Conservation (phyloP, 2,329 filamentous ascomycete genomes). For the Ophiostoma tasmaniense region DNA sequence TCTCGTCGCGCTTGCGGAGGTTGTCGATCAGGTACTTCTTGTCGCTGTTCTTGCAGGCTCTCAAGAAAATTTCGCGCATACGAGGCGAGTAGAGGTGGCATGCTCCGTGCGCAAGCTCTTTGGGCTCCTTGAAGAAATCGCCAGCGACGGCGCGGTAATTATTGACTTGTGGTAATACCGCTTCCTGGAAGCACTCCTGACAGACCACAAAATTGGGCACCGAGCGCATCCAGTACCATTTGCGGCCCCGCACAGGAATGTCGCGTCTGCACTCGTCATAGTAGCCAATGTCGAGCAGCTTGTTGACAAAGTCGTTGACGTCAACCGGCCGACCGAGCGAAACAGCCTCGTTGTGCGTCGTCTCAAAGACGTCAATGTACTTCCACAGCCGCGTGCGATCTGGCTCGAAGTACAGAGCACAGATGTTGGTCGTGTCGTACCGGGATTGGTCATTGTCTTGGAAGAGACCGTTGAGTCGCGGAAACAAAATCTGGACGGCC, state of each 20-base stretch:
- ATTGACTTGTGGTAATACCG: conserved; percentile 59
- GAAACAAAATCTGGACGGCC: conserved; percentile 64
- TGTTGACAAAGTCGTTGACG: conserved; percentile 52
- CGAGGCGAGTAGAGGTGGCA: conserved; percentile 76
- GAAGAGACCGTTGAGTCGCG: conserved; percentile 61
- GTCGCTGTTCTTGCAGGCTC: conserved; percentile 59
- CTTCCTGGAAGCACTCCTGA: conserved; percentile 74
- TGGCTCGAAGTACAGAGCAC: conserved; percentile 56
- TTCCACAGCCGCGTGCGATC: conserved; percentile 47
- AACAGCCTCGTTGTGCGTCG: conserved; percentile 43
- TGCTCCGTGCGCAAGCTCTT: conserved; percentile 41
- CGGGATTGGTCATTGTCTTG: conserved; percentile 40
- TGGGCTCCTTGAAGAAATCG: conserved; percentile 55
- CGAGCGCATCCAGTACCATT: conserved; percentile 71
- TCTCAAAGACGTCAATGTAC: conserved; percentile 55
- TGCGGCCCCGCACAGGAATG: conserved; percentile 49
- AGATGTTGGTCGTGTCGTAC: conserved; percentile 46
- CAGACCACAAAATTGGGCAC: conserved; percentile 77
- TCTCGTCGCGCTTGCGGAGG: conserved; percentile 49
- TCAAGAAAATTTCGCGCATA: conserved; percentile 66
- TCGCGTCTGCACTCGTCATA: conserved; percentile 58
- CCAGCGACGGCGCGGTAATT: conserved; percentile 45
- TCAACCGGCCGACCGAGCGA: conserved; percentile 42
- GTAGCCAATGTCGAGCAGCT: conserved; percentile 50
- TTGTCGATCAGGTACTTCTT: conserved; percentile 51